Percentiles rank a stretch among this genome's conserved stretches.
These are phyloP conservation scores for Amylocystis lapponica DNA, from an alignment of 768 basidiomycete genomes.

Conservation along the genomic window DNA sequence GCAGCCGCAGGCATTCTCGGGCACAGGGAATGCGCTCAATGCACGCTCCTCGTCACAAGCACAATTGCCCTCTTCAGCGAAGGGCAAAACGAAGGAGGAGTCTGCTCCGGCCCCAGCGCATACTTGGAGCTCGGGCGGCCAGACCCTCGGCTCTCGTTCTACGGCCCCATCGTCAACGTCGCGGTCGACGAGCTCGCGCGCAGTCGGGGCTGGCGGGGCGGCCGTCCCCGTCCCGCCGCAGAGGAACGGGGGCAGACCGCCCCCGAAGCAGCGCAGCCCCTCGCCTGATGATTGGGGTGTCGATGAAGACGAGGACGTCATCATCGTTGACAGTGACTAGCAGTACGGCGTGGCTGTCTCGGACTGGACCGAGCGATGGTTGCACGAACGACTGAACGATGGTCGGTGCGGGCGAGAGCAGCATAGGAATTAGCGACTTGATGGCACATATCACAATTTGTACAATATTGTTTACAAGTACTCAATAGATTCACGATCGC, in stretches of 20 bases:
- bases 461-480: too few species aligned
- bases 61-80: slow-evolving; percentile 31
- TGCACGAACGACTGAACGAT: too few species aligned
- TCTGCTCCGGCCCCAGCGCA: slow-evolving; percentile 13
- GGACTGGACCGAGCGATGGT: too few species aligned
- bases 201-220: slow-evolving; percentile 52
- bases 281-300: slow-evolving; percentile 74
- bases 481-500: too few species aligned
- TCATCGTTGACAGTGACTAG: slow-evolving; percentile 80
- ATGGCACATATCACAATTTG: not conserved
- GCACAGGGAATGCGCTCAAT: slow-evolving; percentile 62
- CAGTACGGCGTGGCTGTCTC: not conserved
- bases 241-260: slow-evolving; percentile 33
- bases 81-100: slow-evolving; percentile 47
- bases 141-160: slow-evolving; percentile 41
- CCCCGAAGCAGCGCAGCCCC: slow-evolving; percentile 48
- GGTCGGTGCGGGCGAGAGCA: too few species aligned
- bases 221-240: slow-evolving; percentile 39
- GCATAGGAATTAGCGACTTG: not conserved
- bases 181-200: slow-evolving; percentile 26
- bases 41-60: slow-evolving; percentile 36
- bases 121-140: slow-evolving; percentile 35
- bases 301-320: slow-evolving; percentile 73
- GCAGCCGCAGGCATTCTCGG: slow-evolving; percentile 48
- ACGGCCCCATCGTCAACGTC: slow-evolving; percentile 31